Evolutionary conservation across 345 rosid genomes (phyloP).

Genomic region (Eucalyptus cloeziana): DNA sequence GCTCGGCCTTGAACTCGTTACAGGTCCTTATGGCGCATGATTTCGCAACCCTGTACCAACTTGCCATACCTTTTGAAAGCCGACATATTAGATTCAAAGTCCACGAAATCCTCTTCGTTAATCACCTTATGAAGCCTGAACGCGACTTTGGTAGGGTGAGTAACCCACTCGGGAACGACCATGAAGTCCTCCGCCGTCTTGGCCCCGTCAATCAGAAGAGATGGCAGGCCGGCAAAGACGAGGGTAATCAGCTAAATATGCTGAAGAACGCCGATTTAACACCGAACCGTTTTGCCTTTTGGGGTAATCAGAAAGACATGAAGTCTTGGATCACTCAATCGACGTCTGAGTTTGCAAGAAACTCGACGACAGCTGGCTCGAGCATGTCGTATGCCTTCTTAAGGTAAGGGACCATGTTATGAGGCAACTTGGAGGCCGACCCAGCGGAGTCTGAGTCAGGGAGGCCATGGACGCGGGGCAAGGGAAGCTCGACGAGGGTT

Average conservation of each 20-base stretch:
- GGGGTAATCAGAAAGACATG: conserved; percentile 25
- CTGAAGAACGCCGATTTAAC: conserved; percentile 9
- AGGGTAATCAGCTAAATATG: not conserved
- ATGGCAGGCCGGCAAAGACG: not conserved
- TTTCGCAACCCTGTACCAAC: not conserved
- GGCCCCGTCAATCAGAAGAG: not conserved
- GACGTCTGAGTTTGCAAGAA: conserved; percentile 8
- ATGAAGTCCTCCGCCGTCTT: conserved; percentile 8
- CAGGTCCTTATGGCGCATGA: not conserved
- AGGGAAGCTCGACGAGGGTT: too few relatives aligned
- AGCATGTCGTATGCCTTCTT: conserved; percentile 27
- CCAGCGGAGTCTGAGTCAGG: not conserved
- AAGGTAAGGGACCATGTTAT: conserved; percentile 5
- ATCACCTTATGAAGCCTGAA: not conserved
- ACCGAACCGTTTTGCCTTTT: conserved; percentile 1
- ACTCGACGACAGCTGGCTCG: not conserved
- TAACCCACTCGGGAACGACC: conserved; percentile 9
- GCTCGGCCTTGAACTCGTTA: not conserved
- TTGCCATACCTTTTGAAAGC: not conserved
- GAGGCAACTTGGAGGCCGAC: conserved; percentile 15
- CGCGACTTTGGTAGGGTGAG: not conserved
- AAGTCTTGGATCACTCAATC: conserved; percentile 27
- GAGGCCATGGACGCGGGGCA: too few relatives aligned
- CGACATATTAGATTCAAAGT: not conserved
- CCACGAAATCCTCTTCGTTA: not conserved